Evolutionary conservation across 352 stramenopile genomes (phyloP), one percentile per base, ranked within the genome.

Genomic region (Phytophthora brassicae): DNA sequence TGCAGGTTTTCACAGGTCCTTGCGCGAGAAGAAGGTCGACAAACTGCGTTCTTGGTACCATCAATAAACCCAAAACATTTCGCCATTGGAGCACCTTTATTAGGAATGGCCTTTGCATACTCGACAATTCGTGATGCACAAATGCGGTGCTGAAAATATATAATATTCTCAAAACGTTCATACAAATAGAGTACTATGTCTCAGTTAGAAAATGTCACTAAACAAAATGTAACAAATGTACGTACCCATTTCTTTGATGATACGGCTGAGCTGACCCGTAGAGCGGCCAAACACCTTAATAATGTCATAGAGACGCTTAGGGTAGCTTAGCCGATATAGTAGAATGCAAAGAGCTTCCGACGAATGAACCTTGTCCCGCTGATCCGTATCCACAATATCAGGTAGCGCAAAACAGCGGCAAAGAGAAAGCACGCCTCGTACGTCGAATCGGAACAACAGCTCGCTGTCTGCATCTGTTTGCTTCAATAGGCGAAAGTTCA

Each of bases 291-390:
- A 51, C 14, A 44, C 14, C 28, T 60, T 29, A 6, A 60, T 51
- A 39, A 50, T 60, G 41, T 60, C 52, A 36, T 60, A 54, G 2
- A 55, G 35, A 2, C 54, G n/a, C 43, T 61, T 61, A 41, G 52
- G 52, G 39, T 60, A 52, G 28, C 41, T 60, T 17, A 52, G 42
- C 17, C 52, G 41, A 60, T 60, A 24, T 17, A 60, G n/a, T 29
- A 60, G 20, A 45, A 60, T 60, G 28, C 52, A 52, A 17, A 60
- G 8, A 19, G 41, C 52, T 29, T 60, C 52, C 4, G 52, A 31
- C 24, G 26, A 31, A 8, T 31, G 26, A 31, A 31, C 26, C 26
- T 31, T 31, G 26, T 31, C 26, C n/a, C 51, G 52, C 17, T 50
- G 42, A 0, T 44, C 17, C 20, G 49, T 47, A 14, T 39, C 19